A percentile compares a stretch with the other conserved stretches of the same genome.
Evolutionary conservation across 768 basidiomycete species (phyloP).

Genomic region (Calocybe indica): DNA sequence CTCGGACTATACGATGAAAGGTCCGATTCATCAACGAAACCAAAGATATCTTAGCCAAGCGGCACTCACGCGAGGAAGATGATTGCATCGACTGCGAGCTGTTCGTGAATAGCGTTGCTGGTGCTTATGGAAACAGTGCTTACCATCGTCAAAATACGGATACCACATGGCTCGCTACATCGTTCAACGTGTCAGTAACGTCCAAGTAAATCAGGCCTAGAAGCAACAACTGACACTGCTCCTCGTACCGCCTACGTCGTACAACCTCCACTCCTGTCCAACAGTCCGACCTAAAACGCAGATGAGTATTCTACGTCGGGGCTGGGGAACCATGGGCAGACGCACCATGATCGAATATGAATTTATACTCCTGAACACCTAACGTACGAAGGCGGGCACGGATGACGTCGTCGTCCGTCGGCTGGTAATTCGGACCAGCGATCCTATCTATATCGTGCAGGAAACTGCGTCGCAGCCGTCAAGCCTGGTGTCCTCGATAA

Average conservation of each 20-base stretch:
- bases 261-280: slow-evolving; percentile 73
- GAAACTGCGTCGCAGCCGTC: slow-evolving; percentile 40
- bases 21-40: slow-evolving; percentile 1
- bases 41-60: not conserved
- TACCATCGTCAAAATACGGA: slow-evolving; percentile 74
- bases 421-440: slow-evolving; percentile 55
- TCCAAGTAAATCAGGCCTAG: slow-evolving; percentile 2
- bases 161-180: slow-evolving; percentile 68
- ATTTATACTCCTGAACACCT: slow-evolving; percentile 71
- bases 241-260: slow-evolving; percentile 75
- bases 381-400: slow-evolving; percentile 74
- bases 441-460: slow-evolving; percentile 65
- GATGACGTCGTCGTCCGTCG: slow-evolving; percentile 72
- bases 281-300: slow-evolving; percentile 41
- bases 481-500: not conserved
- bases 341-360: slow-evolving; percentile 58
- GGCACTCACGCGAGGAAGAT: slow-evolving; percentile 68
- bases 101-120: slow-evolving; percentile 1
- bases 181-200: slow-evolving; percentile 4
- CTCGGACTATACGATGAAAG: slow-evolving; percentile 28
- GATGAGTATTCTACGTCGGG: slow-evolving; percentile 1
- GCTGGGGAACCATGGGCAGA: not conserved
- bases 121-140: slow-evolving; percentile 8
- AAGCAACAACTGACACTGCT: slow-evolving; percentile 44
- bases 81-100: slow-evolving; percentile 55